phyloP scores from a whole-genome alignment of 768 basidiomycete species.

The Cyclocybe cylindracea region DNA sequence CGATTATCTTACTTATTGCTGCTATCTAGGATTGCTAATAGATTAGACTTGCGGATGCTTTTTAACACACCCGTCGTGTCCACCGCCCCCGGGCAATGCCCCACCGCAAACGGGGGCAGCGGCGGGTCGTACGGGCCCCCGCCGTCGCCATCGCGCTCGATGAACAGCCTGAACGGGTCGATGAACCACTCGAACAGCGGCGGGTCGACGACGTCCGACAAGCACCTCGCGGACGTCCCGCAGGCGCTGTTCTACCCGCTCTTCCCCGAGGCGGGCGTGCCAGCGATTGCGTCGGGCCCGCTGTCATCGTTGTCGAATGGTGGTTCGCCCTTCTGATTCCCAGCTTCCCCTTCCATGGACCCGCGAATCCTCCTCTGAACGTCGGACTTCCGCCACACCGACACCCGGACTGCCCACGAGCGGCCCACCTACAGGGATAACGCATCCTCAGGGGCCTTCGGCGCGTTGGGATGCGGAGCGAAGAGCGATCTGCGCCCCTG shows the following conservation, averaged over 20 bases:
- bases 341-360: too few relatives aligned
- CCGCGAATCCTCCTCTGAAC: conserved; percentile 39
- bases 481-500: conserved; percentile 39
- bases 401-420: background rate
- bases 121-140: conserved; percentile 31
- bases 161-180: conserved; percentile 27
- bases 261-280: conserved; percentile 53
- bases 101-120: conserved; percentile 9
- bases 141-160: conserved; percentile 9
- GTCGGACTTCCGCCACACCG: conserved; percentile 47
- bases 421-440: background rate
- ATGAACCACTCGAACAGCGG: conserved; percentile 28
- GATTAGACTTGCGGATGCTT: too few relatives aligned
- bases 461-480: conserved; percentile 48
- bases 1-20: too few relatives aligned
- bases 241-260: conserved; percentile 76
- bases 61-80: conserved; percentile 38
- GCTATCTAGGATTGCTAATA: too few relatives aligned
- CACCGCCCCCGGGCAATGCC: conserved; percentile 30
- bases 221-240: conserved; percentile 66
- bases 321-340: too few relatives aligned
- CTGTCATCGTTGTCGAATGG: too few relatives aligned
- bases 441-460: conserved; percentile 37
- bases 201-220: conserved; percentile 38
- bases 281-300: conserved; percentile 11